phyloP scores from a whole-genome alignment of 176 grass and related monocot species.

The Oryza meyeriana region DNA sequence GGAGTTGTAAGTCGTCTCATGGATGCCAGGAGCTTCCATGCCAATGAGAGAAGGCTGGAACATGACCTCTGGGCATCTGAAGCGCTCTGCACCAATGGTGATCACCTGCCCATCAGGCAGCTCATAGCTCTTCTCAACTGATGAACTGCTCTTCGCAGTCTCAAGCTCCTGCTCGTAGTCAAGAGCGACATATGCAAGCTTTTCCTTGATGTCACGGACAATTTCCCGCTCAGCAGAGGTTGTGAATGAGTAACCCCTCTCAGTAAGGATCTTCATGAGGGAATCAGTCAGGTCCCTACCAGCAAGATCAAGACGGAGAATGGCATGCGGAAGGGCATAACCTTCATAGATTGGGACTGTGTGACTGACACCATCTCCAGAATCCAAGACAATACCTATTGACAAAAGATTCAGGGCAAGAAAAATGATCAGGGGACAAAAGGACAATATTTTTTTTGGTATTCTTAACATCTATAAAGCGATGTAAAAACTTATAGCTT shows the following conservation, averaged over 20 bases:
- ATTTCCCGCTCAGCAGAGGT: conserved; percentile 92
- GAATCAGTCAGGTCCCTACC: conserved; percentile 85
- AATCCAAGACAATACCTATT: conserved; percentile 84
- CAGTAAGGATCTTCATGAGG: conserved; percentile 90
- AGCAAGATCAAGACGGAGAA: conserved; percentile 85
- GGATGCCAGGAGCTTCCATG: conserved; percentile 83
- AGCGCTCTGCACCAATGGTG: conserved; percentile 81
- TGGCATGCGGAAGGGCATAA: conserved; percentile 81
- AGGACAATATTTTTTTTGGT: not conserved
- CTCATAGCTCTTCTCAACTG: conserved; percentile 78
- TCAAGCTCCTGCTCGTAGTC: conserved; percentile 89
- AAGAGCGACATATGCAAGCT: conserved; percentile 72
- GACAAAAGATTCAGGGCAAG: conserved; percentile 6
- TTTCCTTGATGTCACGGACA: conserved; percentile 94
- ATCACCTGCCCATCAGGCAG: conserved; percentile 84
- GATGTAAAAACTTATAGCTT: not conserved
- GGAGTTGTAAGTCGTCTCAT: conserved; percentile 78
- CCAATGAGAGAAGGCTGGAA: conserved; percentile 91
- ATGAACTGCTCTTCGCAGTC: conserved; percentile 68
- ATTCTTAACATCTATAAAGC: not conserved
- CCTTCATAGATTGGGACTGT: conserved; percentile 91
- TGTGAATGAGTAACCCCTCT: conserved; percentile 87
- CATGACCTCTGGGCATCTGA: conserved; percentile 87
- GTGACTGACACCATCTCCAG: conserved; percentile 83
- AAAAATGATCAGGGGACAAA: conserved; percentile 17